Evolutionary conservation across 2,329 filamentous ascomycete genomes (phyloP), one percentile per base, ranked within the genome.

Genomic region (Fusarium anthophilum): DNA sequence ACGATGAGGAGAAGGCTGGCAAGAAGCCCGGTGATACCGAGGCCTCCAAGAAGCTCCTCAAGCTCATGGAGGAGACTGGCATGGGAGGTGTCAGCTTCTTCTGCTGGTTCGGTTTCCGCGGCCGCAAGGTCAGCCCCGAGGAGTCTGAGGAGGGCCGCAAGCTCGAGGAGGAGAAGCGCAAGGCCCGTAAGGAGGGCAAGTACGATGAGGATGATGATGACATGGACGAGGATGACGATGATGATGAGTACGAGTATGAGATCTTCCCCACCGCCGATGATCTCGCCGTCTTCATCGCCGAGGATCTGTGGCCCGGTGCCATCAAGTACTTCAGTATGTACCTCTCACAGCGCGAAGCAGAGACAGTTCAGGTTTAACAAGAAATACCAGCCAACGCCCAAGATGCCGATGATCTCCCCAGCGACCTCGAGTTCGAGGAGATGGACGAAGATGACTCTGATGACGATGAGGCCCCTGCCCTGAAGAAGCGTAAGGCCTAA

Each of bases 201-300:
- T 20, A 48, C 15, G 66, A 70, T 80, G 83, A 87, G 65, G 84
- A 84, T 15, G 84, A 86, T 4, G 84, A 80, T 6, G 76, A 78
- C 45, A 80, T 81, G 8, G 84, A 89, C 0, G 87, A 93, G 0
- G 89, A 91, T 0, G 89, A 91, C 1, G 86, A 88, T 4, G 87
- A 90, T 37, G 89, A 92, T 72, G 89, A 92, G 75, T 88, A 91
- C 70, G 90, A 91, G 61, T 88, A 92, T 54, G 96, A 98, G 83
- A 92, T 97, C 77, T 98, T 96, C 87, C 92, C 93, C n/a, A 91
- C 91, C 48, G 96, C 94, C 28, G 94, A 97, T 76, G 93, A 95
- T 70, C 83, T 98, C 54, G 95, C 95, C 44, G 88, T 94, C 72
- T 88, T 91, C 69, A 87, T 98, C 76, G 91, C 93, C 14, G 95